Evolutionary conservation across 2,329 filamentous ascomycete species (phyloP), one percentile per base, ranked within the genome.

Genomic region (Aspergillus fumigatus): DNA sequence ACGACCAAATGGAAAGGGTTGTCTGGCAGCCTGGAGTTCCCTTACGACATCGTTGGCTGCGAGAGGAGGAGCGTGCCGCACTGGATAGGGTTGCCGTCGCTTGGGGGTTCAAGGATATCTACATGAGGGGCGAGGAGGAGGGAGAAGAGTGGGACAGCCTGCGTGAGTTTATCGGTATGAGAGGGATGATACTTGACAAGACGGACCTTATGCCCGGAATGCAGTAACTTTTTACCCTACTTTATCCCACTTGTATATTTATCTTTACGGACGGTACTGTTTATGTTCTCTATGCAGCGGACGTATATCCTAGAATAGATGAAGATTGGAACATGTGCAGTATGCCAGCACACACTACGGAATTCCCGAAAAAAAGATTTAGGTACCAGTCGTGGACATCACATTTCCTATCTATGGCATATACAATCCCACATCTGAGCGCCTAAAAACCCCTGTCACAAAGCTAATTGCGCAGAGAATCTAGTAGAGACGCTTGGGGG

Each of bases 401-500:
- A 67, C 64, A 67, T 71, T 72, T 67, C 64, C 55, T 62, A 65
- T 65, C 64, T 65, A 71, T 62, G 65, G 65, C 62, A 59, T 65
- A 67, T 59, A 69, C 53, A 62, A 61, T 51, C 65, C 66, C 65
- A 67, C 59, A 61, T 57, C 50, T 58, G 55, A 63, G 59, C 52
- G 61, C 60, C 63, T 57, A 62, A 58, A 54, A 60, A 56, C 63
- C 60, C 53, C 63, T 63, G 63, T 62, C 67, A 63, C 62, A 62
- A 56, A 59, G 50, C 41, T 27, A 67, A 71, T 62, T 61, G 64
- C 29, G 65, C 58, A 63, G 60, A 66, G 60, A 65, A 68, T 76
- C 78, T 97, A 99, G 87, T 97, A 99, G 71, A 99, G 82, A 77
- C 94, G 92, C 86, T 92, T 94, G 71, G 94, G 94, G 70, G 94